Conservation (phyloP, 768 basidiomycete genomes). For the Kwoniella newhampshirensis region DNA sequence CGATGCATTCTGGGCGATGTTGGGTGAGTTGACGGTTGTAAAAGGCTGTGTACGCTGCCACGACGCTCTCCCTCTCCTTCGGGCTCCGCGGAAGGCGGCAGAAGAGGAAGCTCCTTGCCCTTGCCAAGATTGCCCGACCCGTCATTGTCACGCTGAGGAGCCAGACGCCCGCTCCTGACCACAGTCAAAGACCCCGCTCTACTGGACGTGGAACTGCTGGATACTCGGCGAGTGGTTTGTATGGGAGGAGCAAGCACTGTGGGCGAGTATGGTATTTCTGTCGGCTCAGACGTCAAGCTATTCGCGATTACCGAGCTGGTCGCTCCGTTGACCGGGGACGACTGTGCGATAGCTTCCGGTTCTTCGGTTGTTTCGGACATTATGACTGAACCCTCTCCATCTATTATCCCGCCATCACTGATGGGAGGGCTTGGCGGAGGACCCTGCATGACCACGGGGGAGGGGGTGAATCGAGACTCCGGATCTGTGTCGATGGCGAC, state of each 20-base stretch:
- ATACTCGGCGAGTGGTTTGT: constrained; percentile 23
- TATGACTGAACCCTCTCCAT: constrained; percentile 9
- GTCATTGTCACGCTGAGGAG: constrained; percentile 18
- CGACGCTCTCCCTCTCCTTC: constrained; percentile 6
- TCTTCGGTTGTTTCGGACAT: constrained; percentile 18
- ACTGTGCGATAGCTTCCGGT: neutral
- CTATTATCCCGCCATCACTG: constrained; percentile 37
- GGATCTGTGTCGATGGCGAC: neutral
- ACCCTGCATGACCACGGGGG: constrained; percentile 23
- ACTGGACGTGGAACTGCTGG: constrained; percentile 29
- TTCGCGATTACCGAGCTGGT: constrained; percentile 5
- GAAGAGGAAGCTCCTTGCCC: constrained; percentile 15
- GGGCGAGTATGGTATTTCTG: constrained; percentile 9
- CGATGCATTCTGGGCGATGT: constrained; percentile 22
- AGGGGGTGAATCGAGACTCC: too few relatives aligned
- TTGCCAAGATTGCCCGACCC: neutral
- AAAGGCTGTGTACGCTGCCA: constrained; percentile 8
- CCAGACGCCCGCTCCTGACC: constrained; percentile 32
- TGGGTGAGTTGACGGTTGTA: neutral
- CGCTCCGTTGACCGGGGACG: neutral
- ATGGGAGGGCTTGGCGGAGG: constrained; percentile 50
- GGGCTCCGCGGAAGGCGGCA: neutral
- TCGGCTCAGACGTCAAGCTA: constrained; percentile 3
- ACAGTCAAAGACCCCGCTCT: constrained; percentile 37
- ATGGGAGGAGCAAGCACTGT: constrained; percentile 6